Evolutionary conservation across 306 rosid genomes (phyloP).

Genomic region (Comarum palustre): DNA sequence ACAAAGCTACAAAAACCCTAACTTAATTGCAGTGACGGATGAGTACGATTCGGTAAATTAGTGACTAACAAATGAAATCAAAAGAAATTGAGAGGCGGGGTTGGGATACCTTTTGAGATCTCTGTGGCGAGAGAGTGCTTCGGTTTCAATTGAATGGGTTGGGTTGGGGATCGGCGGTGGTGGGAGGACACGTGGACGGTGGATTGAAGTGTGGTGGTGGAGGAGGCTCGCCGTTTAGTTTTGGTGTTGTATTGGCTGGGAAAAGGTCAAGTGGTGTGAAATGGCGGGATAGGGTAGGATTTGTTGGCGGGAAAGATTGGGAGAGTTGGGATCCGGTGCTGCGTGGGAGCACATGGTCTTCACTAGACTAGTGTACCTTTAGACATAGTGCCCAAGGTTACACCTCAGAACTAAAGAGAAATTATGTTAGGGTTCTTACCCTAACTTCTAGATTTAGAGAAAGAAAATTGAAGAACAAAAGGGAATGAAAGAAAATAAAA

Average conservation of each 20-base stretch:
- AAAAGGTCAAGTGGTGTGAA: not conserved
- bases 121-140: not conserved
- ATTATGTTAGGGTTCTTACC: too few relatives aligned
- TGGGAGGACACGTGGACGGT: not conserved
- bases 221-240: not conserved
- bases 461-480: too few relatives aligned
- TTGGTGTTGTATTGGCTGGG: not conserved
- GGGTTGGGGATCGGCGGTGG: not conserved
- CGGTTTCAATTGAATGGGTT: not conserved
- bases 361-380: too few relatives aligned
- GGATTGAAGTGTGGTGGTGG: not conserved
- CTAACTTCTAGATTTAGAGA: too few relatives aligned
- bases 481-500: too few relatives aligned
- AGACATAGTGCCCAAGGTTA: too few relatives aligned
- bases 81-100: not conserved
- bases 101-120: not conserved
- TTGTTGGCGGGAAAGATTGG: conserved; percentile 5
- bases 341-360: not conserved
- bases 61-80: not conserved
- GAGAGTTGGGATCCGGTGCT: not conserved
- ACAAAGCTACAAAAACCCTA: not conserved
- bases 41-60: not conserved
- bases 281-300: conserved; percentile 6
- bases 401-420: too few relatives aligned
- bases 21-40: not conserved